Evolutionary conservation across 192 early-diverging fungal genomes (phyloP).

Genomic region (Lobosporangium transversale): DNA sequence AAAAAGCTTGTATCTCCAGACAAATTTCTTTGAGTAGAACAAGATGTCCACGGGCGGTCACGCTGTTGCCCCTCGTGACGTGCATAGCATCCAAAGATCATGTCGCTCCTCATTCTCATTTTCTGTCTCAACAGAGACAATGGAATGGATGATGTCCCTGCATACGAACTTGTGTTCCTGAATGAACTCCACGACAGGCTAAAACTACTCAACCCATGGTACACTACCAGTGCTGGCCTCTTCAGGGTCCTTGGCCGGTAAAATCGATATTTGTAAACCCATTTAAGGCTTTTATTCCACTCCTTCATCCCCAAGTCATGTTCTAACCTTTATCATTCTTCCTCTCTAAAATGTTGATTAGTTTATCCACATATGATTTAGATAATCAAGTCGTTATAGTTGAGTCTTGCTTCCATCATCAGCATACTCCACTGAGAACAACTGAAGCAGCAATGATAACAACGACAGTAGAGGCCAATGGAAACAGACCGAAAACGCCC

Average conservation of each 20-base stretch:
- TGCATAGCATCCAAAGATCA: too few species aligned
- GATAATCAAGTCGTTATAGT: conserved; percentile 5
- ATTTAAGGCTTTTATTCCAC: not conserved
- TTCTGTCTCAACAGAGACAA: too few species aligned
- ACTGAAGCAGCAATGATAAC: too few species aligned
- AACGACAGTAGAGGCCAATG: too few species aligned
- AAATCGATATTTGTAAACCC: not conserved
- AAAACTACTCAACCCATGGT: conserved; percentile 21
- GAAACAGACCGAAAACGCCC: too few species aligned
- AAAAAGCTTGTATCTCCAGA: too few species aligned
- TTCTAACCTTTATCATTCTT: not conserved
- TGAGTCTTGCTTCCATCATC: conserved; percentile 26
- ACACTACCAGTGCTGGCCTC: conserved; percentile 8
- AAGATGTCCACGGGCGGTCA: too few species aligned
- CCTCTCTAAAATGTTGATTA: not conserved
- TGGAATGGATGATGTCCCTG: conserved; percentile 16
- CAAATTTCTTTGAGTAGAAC: too few species aligned
- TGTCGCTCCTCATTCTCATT: too few species aligned
- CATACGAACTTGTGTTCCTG: conserved; percentile 20
- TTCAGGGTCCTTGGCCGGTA: conserved; percentile 32
- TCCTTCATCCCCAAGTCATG: not conserved
- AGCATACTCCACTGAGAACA: not conserved
- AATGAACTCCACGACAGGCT: conserved; percentile 38
- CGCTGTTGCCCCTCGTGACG: too few species aligned
- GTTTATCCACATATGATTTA: conserved; percentile 5